Base-by-base conservation (phyloP, 2,329 filamentous ascomycete genomes). In the Colletotrichum eleusines region DNA sequence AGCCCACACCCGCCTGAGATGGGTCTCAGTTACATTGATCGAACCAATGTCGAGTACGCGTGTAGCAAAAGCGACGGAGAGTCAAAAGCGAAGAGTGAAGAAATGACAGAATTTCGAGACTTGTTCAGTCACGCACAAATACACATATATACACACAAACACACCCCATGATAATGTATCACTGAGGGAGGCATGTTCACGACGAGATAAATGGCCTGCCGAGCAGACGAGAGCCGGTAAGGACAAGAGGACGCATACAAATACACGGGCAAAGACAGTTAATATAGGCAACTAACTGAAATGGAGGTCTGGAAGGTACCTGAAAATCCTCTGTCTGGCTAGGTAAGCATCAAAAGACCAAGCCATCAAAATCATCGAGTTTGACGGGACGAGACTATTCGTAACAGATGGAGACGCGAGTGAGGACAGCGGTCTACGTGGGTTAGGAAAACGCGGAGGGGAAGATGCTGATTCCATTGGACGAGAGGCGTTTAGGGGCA, bases 21-120 rank as follows among this genome's bases (percentile, higher is more conserved):
- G 60, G 60, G 60, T 63, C 60, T 53, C 60, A 58, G 31, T 9
- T 40, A 38, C 8, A 63, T 53, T 40, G 35, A 31, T n/a, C 2
- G 18, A 28, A 53, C 46, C 18, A 42, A 54, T n/a, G 51, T 23
- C 51, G 6, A 35, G 31, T 54, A 62, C 59, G 51, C 31, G 31
- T 28, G 35, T 58, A 42, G 28, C 23, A 58, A 58, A 58, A 33
- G 20, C 20, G 51, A 55, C 11, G 12, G 16, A 11, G 26, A 51
- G 16, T 1, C 14, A 18, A 18, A 14, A 18, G 16, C 20, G 40
- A 53, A 26, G 46, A 26, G 12, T 14, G 4, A 16, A 14, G n/a
- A 9, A 31, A 31, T 20, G 20, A 12, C 9, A 31, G 7, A 53
- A 38, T 12, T 18, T 7, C 51, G 14, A 33, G 9, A 31, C 18